Percentiles rank a stretch among this genome's conserved stretches.
phyloP scores from a whole-genome alignment of 352 stramenopile species.

The Phytopythium helicoides region DNA sequence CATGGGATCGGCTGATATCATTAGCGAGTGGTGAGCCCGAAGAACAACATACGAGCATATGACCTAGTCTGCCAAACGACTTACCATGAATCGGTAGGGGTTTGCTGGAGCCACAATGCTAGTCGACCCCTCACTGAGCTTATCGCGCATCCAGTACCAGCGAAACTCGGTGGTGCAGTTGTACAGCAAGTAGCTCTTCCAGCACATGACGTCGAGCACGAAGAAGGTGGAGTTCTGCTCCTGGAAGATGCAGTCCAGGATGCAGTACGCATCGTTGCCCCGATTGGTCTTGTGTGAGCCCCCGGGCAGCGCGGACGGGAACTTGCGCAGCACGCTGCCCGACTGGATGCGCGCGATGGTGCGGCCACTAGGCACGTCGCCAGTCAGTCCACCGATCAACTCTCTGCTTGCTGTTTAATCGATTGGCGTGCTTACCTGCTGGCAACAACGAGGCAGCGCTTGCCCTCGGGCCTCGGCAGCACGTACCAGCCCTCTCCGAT shows the following conservation, averaged over 20 bases:
- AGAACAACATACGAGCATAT: too few species aligned
- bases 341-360: conserved; percentile 80
- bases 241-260: conserved; percentile 92
- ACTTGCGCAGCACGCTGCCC: conserved; percentile 83
- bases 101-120: conserved; percentile 52
- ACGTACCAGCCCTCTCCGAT: conserved; percentile 88
- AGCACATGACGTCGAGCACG: conserved; percentile 93
- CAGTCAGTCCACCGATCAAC: not conserved
- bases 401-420: conserved; percentile 1
- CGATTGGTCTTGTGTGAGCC: conserved; percentile 79
- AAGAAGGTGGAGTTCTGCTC: conserved; percentile 88
- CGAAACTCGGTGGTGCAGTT: conserved; percentile 93
- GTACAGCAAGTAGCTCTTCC: conserved; percentile 92
- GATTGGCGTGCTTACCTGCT: conserved; percentile 51
- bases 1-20: conserved; percentile 67
- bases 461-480: conserved; percentile 88
- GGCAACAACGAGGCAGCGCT: conserved; percentile 87
- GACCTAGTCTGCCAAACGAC: too few species aligned
- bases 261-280: conserved; percentile 75
- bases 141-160: conserved; percentile 90
- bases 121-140: conserved; percentile 74
- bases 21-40: too few species aligned
- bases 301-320: conserved; percentile 76
- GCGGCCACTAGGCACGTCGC: conserved; percentile 18
- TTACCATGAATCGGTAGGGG: conserved; percentile 73